Percentiles rank a stretch among this genome's conserved stretches.
Evolutionary conservation across 176 grass and related monocot genomes (phyloP).

Genomic region (Avena sativa): DNA sequence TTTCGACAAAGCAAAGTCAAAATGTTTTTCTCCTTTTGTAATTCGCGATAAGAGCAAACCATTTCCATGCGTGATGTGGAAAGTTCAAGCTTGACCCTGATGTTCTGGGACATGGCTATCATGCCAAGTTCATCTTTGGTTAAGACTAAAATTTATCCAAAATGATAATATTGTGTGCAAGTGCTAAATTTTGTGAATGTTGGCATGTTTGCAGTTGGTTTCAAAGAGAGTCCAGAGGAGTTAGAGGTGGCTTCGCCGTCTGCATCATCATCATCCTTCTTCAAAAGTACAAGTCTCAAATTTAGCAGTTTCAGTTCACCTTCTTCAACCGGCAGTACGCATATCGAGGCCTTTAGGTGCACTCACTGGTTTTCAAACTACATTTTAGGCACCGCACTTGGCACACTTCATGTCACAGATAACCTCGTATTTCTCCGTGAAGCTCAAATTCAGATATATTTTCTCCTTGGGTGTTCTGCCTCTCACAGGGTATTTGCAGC

Average conservation of each 20-base stretch:
- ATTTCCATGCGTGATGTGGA: neutral
- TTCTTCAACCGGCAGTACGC: conserved; percentile 29
- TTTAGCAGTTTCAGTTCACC: conserved; percentile 44
- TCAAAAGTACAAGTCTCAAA: conserved; percentile 54
- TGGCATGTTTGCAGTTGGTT: conserved; percentile 37
- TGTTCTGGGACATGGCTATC: neutral
- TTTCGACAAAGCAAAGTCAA: neutral
- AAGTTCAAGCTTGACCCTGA: conserved; percentile 6
- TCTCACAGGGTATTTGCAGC: conserved; percentile 58
- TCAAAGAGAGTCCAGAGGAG: conserved; percentile 24
- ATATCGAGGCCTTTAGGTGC: conserved; percentile 54
- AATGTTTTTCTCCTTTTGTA: neutral
- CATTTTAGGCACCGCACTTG: neutral
- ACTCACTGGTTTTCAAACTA: neutral
- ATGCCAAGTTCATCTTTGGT: conserved; percentile 6
- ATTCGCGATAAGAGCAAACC: conserved; percentile 20
- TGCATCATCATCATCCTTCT: conserved; percentile 53
- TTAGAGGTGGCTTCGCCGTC: conserved; percentile 27
- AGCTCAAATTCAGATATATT: neutral
- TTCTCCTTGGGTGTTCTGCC: neutral
- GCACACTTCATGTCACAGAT: no score
- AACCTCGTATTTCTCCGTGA: neutral
- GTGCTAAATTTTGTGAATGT: neutral
- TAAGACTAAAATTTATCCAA: neutral
- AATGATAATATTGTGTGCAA: neutral